A percentile compares a stretch with the other conserved stretches of the same genome.
These are phyloP conservation scores for Scheffersomyces titani DNA, from an alignment of 1,139 yeast species.

Conservation along the genomic window DNA sequence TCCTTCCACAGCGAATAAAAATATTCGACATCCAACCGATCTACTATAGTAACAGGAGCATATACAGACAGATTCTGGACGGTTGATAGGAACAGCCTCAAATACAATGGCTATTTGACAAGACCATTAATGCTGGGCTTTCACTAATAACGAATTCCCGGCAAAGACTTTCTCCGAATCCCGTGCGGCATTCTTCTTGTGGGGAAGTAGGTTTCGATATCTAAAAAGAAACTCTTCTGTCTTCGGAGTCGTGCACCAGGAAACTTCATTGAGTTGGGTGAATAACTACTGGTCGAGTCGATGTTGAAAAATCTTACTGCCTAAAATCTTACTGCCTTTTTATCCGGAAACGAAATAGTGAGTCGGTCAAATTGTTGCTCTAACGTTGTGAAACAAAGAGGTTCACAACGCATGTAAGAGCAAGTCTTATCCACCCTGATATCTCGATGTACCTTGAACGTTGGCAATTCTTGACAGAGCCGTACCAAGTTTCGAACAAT, in stretches of 20 bases:
- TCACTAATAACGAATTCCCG: neutral
- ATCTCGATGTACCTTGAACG: neutral
- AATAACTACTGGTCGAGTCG: neutral
- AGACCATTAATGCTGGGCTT: neutral
- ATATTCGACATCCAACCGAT: neutral
- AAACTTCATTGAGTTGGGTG: neutral
- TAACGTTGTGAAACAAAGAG: no score
- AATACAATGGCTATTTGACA: neutral
- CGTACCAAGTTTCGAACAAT: neutral
- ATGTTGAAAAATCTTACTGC: no score
- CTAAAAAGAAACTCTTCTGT: neutral
- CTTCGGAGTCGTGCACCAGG: neutral
- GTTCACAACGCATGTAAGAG: neutral
- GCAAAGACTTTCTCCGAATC: neutral
- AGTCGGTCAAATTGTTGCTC: neutral
- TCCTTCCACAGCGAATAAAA: neutral
- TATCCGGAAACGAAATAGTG: neutral
- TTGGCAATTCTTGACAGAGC: neutral
- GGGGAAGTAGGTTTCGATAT: neutral
- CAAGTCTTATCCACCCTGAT: neutral
- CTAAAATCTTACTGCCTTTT: no score
- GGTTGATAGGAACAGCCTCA: neutral
- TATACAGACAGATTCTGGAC: neutral
- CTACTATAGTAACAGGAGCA: neutral
- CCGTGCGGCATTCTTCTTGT: neutral